Evolutionary conservation across 2,329 filamentous ascomycete species (phyloP), one percentile per base, ranked within the genome.

Genomic region (Fusarium sulawesiense): DNA sequence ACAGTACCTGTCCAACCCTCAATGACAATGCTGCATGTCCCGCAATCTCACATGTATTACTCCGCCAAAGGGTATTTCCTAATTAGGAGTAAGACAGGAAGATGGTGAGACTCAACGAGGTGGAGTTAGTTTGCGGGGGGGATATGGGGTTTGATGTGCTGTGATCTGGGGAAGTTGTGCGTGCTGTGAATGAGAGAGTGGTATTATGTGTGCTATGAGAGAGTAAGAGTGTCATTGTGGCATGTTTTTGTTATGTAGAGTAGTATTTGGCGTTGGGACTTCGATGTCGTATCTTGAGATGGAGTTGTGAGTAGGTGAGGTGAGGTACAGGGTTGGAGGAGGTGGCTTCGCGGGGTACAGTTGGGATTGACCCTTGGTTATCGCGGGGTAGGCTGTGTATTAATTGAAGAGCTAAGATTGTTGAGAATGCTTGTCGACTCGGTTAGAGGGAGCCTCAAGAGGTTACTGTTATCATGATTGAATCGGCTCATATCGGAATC

Each of bases 111-210:
- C 50, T 27, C 30, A 60, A 30, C 30, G 32, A 68, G 50, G 51
- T 56, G 64, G 58, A 34, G 60, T 58, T 49, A 20, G 46, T 69
- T 53, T 70, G 66, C 49, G 66, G 67, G 66, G 66, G 66, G 66
- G 67, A 64, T 49, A 56, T 64, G 63, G 57, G 29, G 29, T 30
- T 30, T 13, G 3, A 14, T 30, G 29, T 30, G 29, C 29, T 30
- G 29, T 30, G 29, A 30, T 30, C 12, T 30, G 29, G 29, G 29
- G 29, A 29, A 29, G 27, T 29, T 21, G 21, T 21, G 21, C 21
- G 21, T 21, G 21, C 21, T 29, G 27, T 29, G 27, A 29, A 29
- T 29, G 27, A 29, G 27, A 29, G 27, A 29, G 27, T 29, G 27
- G 27, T 29, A 29, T 29, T 29, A 7, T 29, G 27, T 29, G 27